Percentiles rank a stretch among this genome's conserved stretches.
Conservation (phyloP, 768 basidiomycete genomes). For the Ephemerocybe angulata region DNA sequence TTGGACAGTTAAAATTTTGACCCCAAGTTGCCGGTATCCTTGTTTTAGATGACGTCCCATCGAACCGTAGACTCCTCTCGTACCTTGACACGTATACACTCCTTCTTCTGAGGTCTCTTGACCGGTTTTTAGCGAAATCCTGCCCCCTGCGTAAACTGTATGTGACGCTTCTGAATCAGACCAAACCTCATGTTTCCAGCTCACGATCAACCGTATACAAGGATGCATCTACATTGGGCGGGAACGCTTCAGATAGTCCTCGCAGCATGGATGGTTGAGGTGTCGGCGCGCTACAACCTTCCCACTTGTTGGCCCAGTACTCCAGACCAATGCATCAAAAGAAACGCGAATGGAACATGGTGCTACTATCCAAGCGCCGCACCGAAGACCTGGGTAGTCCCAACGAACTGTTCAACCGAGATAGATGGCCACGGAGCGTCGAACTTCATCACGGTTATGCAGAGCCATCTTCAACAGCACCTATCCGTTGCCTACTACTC, state of each 20-base stretch:
- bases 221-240: not conserved
- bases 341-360: slow-evolving; percentile 9
- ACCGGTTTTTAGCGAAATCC: too few relatives aligned
- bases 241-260: not conserved
- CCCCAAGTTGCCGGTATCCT: not conserved
- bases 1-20: not conserved
- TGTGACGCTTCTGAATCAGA: too few relatives aligned
- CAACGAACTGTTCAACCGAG: not conserved
- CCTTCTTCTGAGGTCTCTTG: too few relatives aligned
- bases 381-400: not conserved
- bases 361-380: slow-evolving; percentile 4
- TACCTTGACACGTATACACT: too few relatives aligned
- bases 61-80: too few relatives aligned
- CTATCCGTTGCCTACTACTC: slow-evolving; percentile 13
- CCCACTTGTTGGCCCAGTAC: not conserved
- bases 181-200: too few relatives aligned
- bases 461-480: slow-evolving; percentile 5
- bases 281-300: not conserved
- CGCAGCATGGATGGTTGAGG: not conserved
- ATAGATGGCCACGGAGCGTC: not conserved
- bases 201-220: too few relatives aligned
- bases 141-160: too few relatives aligned
- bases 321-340: not conserved
- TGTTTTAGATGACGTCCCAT: too few relatives aligned
- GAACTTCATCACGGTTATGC: not conserved